Conservation (phyloP, 306 rosid genomes). For the Castanospermum australe region DNA sequence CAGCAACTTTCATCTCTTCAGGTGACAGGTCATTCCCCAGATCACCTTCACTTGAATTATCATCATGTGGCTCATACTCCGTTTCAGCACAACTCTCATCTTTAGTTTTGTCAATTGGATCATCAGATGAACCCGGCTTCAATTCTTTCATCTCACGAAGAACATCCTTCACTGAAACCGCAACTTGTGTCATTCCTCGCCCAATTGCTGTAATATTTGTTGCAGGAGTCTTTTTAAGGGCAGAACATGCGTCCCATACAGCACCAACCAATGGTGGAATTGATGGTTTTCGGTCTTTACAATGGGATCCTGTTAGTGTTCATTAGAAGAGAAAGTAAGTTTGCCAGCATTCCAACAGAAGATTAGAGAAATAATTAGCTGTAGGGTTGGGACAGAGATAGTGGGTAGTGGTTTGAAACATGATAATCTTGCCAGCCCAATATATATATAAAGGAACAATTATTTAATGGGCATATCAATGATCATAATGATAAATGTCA, state of each 20-base stretch:
- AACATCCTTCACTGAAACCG: conserved; percentile 85
- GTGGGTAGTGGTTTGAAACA: neutral
- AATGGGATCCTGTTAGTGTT: conserved; percentile 51
- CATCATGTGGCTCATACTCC: conserved; percentile 37
- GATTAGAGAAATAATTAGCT: neutral
- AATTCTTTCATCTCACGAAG: conserved; percentile 95
- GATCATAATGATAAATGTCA: neutral
- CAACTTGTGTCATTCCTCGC: conserved; percentile 77
- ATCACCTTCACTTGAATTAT: conserved; percentile 52
- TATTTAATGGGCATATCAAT: neutral
- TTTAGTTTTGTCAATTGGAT: conserved; percentile 28
- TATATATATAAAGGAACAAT: neutral
- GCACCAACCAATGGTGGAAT: conserved; percentile 75
- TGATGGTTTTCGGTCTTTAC: conserved; percentile 45
- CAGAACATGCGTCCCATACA: conserved; percentile 85
- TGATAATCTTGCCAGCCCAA: neutral
- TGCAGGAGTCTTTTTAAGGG: conserved; percentile 77
- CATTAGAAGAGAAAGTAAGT: conserved; percentile 28
- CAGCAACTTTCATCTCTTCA: conserved; percentile 83
- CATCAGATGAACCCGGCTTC: conserved; percentile 55
- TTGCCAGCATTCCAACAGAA: neutral
- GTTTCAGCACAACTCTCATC: conserved; percentile 30
- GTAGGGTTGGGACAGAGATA: neutral
- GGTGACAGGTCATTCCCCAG: conserved; percentile 86
- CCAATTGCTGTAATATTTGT: conserved; percentile 84